Percentiles rank a stretch among this genome's conserved stretches.
Evolutionary conservation across 768 basidiomycete species (phyloP).

Genomic region (Tylopilus rubrobrunneus): DNA sequence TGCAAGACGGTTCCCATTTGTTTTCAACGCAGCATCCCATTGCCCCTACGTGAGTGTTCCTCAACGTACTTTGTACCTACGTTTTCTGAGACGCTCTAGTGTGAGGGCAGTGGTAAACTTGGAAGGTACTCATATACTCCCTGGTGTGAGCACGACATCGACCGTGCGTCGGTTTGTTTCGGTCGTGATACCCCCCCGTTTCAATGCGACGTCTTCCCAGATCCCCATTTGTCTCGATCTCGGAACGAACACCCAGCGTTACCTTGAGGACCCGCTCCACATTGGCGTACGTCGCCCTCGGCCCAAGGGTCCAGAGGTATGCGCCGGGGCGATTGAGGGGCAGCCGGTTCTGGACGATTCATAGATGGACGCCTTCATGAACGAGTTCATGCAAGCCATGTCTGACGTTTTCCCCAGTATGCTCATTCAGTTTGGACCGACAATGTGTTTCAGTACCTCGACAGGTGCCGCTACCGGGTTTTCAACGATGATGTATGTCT

Average conservation of each 20-base stretch:
- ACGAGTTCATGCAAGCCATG: conserved; percentile 72
- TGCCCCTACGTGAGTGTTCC: conserved; percentile 51
- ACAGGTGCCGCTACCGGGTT: conserved; percentile 52
- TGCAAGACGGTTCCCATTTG: conserved; percentile 93
- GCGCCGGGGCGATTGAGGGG: conserved; percentile 1
- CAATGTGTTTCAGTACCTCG: conserved; percentile 72
- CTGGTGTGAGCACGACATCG: neutral
- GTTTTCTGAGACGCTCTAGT: conserved; percentile 34
- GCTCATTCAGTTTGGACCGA: conserved; percentile 77
- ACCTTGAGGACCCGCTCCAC: conserved; percentile 70
- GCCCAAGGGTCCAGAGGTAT: conserved; percentile 41
- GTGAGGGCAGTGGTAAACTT: conserved; percentile 87
- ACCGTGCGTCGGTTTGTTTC: too few species aligned
- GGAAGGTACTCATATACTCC: conserved; percentile 52
- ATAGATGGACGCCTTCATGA: conserved; percentile 71
- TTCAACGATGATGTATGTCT: conserved; percentile 71
- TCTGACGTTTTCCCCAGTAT: conserved; percentile 59
- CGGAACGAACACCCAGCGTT: conserved; percentile 68
- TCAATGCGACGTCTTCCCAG: conserved; percentile 19
- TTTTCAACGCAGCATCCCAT: conserved; percentile 87
- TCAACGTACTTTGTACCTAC: neutral
- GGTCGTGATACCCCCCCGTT: too few species aligned
- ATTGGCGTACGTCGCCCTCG: conserved; percentile 62
- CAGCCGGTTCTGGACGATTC: neutral
- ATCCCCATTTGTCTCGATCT: conserved; percentile 71